These are phyloP conservation scores for Aureobasidium sp. DNA, from an alignment of 2,329 filamentous ascomycete genomes.

Conservation along the genomic window DNA sequence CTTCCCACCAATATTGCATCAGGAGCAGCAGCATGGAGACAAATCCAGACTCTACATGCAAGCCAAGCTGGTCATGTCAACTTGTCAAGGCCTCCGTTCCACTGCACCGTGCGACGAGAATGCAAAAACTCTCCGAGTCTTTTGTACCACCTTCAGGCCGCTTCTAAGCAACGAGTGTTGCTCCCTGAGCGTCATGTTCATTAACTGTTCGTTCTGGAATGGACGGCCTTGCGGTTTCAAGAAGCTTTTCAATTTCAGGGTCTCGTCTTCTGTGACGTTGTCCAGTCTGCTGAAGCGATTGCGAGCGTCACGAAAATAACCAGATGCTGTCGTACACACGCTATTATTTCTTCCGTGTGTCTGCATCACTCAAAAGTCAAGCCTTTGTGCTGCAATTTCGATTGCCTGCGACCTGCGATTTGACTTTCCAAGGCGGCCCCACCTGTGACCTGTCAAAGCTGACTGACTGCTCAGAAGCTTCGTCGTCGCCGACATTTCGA, in stretches of 20 bases:
- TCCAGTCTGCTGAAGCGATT: neutral
- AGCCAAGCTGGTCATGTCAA: neutral
- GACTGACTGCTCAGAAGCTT: conserved; percentile 3
- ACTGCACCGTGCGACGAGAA: conserved; percentile 6
- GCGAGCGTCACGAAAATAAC: neutral
- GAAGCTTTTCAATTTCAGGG: neutral
- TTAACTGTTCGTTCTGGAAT: neutral
- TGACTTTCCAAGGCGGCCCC: conserved; percentile 8
- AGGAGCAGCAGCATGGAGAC: neutral
- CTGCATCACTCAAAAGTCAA: neutral
- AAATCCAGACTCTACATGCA: neutral
- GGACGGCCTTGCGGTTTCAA: conserved; percentile 4
- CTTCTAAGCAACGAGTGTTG: neutral
- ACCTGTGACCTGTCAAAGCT: conserved; percentile 9
- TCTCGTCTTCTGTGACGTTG: neutral
- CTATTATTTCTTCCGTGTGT: neutral
- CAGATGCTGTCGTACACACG: conserved; percentile 1
- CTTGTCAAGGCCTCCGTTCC: conserved; percentile 2
- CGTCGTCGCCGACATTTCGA: neutral
- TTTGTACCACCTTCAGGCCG: conserved; percentile 6
- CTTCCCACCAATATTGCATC: neutral
- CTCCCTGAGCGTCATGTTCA: conserved; percentile 3
- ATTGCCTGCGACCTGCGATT: neutral
- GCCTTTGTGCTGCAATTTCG: conserved; percentile 8
- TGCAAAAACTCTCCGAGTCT: conserved; percentile 4